Conservation (phyloP, 2,329 filamentous ascomycete genomes). For the Phyllosticta citribraziliensis region DNA sequence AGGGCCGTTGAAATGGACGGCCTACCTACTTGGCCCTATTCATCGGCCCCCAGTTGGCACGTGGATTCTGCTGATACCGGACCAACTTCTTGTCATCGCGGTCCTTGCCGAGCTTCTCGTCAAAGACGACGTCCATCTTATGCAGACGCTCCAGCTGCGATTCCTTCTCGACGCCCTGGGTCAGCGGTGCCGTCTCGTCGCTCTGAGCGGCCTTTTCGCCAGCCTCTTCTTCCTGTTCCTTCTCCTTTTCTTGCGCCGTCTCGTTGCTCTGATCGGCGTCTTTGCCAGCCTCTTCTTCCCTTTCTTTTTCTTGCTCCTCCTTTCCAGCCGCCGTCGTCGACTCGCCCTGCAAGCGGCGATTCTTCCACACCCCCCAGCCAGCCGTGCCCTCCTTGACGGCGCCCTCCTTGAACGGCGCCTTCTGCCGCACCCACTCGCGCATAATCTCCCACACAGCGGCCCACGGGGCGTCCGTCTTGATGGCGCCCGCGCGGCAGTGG, state of each 20-base stretch:
- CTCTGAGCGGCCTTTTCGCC: slow-evolving; percentile 1
- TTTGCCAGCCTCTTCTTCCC: slow-evolving; percentile 16
- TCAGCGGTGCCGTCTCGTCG: neutral
- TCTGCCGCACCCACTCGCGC: slow-evolving; percentile 80
- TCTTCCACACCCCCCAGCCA: slow-evolving; percentile 57
- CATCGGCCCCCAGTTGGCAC: slow-evolving; percentile 91
- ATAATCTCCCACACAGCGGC: slow-evolving; percentile 83
- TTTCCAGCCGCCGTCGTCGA: too few relatives aligned
- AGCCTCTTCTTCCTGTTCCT: slow-evolving; percentile 27
- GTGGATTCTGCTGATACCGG: slow-evolving; percentile 82
- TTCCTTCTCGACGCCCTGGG: neutral
- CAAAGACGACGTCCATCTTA: slow-evolving; percentile 60
- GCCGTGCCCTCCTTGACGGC: slow-evolving; percentile 60
- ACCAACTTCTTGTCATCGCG: slow-evolving; percentile 57
- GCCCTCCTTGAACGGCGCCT: slow-evolving; percentile 63
- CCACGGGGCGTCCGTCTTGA: slow-evolving; percentile 94
- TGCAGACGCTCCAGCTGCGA: slow-evolving; percentile 7
- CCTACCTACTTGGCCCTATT: slow-evolving; percentile 33
- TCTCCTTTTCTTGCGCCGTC: slow-evolving; percentile 21
- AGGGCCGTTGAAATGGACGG: too few relatives aligned
- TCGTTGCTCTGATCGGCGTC: too few relatives aligned
- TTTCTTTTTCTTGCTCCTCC: slow-evolving; percentile 19
- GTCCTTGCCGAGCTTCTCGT: slow-evolving; percentile 67
- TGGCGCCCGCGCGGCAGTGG: slow-evolving; percentile 78
- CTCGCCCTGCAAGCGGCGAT: slow-evolving; percentile 21